phyloP scores from a whole-genome alignment of 2,329 filamentous ascomycete species.

The Colletotrichum melonis region DNA sequence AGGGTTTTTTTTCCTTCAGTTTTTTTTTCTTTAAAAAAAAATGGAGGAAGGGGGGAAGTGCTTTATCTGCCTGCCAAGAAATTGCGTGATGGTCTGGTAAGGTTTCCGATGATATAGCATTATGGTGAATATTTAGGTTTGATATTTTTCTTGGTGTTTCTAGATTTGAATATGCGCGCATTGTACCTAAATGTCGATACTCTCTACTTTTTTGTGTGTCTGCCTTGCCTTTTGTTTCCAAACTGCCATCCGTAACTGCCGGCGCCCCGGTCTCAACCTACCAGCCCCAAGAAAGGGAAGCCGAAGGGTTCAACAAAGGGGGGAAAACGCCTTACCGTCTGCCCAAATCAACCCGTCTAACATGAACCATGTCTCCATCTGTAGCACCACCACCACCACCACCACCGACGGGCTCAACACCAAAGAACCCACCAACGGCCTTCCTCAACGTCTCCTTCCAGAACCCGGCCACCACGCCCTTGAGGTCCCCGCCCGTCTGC shows the following conservation, averaged over 20 bases:
- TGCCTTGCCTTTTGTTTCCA: background rate
- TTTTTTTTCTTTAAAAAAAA: too few relatives aligned
- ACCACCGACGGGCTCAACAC: conserved; percentile 36
- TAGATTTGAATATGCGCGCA: background rate
- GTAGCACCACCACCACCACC: too few relatives aligned
- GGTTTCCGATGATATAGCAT: background rate
- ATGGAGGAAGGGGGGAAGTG: too few relatives aligned
- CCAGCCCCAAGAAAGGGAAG: conserved; percentile 11
- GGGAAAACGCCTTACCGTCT: conserved; percentile 45
- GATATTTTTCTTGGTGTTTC: background rate
- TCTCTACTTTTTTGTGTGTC: background rate
- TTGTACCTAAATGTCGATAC: background rate
- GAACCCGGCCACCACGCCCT: conserved; percentile 77
- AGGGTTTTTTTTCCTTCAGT: too few relatives aligned
- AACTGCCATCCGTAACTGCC: background rate
- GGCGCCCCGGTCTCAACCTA: background rate
- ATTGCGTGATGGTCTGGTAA: background rate
- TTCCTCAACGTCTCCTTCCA: conserved; percentile 79
- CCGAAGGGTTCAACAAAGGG: background rate
- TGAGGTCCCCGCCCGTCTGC: conserved; percentile 85
- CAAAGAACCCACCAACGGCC: conserved; percentile 77
- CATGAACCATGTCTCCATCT: conserved; percentile 59
- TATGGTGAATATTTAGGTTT: background rate
- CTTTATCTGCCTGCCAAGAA: too few relatives aligned
- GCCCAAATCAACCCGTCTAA: conserved; percentile 66